Percentiles rank a stretch among this genome's conserved stretches.
These are phyloP conservation scores for Beauveria sp. DNA, from an alignment of 2,329 filamentous ascomycete species.

Conservation along the genomic window DNA sequence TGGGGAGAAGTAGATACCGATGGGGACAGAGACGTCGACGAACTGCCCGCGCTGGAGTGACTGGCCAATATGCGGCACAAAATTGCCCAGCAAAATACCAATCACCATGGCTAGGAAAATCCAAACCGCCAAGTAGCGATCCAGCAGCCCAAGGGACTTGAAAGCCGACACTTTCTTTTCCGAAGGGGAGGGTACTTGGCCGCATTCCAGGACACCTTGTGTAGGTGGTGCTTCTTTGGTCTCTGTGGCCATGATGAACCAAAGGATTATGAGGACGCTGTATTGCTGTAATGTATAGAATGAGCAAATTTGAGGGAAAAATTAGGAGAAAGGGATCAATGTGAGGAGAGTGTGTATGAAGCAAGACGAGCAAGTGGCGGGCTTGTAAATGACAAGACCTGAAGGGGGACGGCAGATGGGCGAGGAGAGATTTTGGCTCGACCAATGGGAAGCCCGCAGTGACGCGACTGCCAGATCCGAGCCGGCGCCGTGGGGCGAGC, in stretches of 20 bases:
- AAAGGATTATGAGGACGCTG: not conserved
- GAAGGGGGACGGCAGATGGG: not conserved
- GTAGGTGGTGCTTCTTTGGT: not conserved
- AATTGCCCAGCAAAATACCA: conserved; percentile 64
- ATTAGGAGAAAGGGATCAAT: not conserved
- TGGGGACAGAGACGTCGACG: conserved; percentile 52
- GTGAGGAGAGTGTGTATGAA: not conserved
- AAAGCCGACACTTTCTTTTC: conserved; percentile 28
- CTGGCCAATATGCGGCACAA: conserved; percentile 49
- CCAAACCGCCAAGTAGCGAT: conserved; percentile 54
- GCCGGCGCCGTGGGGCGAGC: not conserved
- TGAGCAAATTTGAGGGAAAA: not conserved
- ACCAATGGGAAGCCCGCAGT: conserved; percentile 2
- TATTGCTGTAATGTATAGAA: no score
- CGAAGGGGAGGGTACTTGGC: not conserved
- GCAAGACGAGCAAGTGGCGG: not conserved
- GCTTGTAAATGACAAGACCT: not conserved
- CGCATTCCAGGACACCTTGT: not conserved
- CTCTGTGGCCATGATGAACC: not conserved
- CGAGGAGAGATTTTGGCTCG: not conserved
- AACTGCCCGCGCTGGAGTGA: conserved; percentile 58
- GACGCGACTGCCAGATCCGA: not conserved
- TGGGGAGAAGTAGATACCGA: conserved; percentile 32
- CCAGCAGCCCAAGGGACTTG: conserved; percentile 43
- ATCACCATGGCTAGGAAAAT: conserved; percentile 66